These are phyloP conservation scores for Cladobotryum mycophilum DNA, from an alignment of 2,329 filamentous ascomycete genomes.

Conservation along the genomic window DNA sequence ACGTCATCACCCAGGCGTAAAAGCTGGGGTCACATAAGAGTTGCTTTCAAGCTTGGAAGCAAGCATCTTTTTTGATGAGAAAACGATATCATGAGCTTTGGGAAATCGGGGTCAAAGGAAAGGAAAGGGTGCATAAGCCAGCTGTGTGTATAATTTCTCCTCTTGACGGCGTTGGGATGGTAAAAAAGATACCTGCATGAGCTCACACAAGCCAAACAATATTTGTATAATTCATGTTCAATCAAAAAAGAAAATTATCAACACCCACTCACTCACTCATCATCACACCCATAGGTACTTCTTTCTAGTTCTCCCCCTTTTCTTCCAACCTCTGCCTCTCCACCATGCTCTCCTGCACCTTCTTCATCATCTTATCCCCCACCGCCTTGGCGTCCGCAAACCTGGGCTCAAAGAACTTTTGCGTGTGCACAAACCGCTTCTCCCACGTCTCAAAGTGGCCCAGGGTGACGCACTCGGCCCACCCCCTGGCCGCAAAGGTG, in stretches of 20 bases:
- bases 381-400: conserved; percentile 82
- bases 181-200: neutral
- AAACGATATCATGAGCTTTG: neutral
- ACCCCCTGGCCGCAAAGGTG: conserved; percentile 90
- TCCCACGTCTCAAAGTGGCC: conserved; percentile 91
- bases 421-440: conserved; percentile 84
- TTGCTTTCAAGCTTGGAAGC: too few relatives aligned
- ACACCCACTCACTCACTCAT: neutral
- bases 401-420: conserved; percentile 83
- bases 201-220: neutral
- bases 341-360: conserved; percentile 75
- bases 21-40: neutral
- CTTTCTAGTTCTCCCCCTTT: neutral
- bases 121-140: neutral
- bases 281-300: neutral
- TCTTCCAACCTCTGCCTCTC: conserved; percentile 18
- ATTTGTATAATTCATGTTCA: neutral
- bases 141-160: neutral
- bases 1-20: conserved; percentile 30
- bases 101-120: neutral
- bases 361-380: conserved; percentile 96
- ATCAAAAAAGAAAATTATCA: neutral
- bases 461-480: conserved; percentile 88
- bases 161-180: neutral
- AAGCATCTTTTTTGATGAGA: too few relatives aligned